These are phyloP conservation scores for Cercophora scortea DNA, from an alignment of 495 filamentous ascomycete genomes.

Conservation along the genomic window DNA sequence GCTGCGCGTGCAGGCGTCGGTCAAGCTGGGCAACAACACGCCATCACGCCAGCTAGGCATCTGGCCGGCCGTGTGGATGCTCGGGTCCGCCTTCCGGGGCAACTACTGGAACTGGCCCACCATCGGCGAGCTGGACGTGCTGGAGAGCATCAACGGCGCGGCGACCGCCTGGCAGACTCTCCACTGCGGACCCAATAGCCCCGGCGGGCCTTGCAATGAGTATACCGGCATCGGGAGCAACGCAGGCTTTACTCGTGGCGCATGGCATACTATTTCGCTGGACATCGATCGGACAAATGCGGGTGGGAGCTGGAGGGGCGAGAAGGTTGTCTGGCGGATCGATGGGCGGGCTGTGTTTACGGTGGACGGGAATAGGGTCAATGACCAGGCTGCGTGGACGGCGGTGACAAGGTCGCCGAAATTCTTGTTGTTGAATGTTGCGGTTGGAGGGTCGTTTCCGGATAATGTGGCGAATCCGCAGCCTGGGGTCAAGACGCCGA, in stretches of 20 bases:
- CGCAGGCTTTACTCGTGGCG: conserved; percentile 16
- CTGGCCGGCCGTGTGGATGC: conserved; percentile 41
- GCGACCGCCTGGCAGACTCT: conserved; percentile 30
- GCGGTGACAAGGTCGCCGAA: conserved; percentile 22
- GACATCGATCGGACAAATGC: conserved; percentile 29
- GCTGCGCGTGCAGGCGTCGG: conserved; percentile 25
- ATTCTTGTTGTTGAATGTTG: conserved; percentile 39
- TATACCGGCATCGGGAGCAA: conserved; percentile 25
- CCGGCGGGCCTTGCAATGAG: conserved; percentile 36
- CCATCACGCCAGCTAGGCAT: conserved; percentile 30
- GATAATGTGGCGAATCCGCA: background rate
- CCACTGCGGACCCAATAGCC: conserved; percentile 30
- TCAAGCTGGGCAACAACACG: conserved; percentile 27
- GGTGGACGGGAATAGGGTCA: conserved; percentile 22
- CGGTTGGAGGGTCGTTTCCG: conserved; percentile 33
- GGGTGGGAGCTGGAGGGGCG: conserved; percentile 21
- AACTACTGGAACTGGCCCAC: conserved; percentile 28
- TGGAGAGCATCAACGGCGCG: conserved; percentile 34
- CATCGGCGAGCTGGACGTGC: conserved; percentile 36
- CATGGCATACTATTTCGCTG: conserved; percentile 33
- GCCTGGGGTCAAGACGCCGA: background rate
- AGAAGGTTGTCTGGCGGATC: conserved; percentile 34
- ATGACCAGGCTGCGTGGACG: conserved; percentile 28
- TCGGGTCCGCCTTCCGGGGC: conserved; percentile 25
- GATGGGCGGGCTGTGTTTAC: conserved; percentile 28